Evolutionary conservation across 257 asterid genomes (phyloP).

Genomic region (Rhazya stricta): DNA sequence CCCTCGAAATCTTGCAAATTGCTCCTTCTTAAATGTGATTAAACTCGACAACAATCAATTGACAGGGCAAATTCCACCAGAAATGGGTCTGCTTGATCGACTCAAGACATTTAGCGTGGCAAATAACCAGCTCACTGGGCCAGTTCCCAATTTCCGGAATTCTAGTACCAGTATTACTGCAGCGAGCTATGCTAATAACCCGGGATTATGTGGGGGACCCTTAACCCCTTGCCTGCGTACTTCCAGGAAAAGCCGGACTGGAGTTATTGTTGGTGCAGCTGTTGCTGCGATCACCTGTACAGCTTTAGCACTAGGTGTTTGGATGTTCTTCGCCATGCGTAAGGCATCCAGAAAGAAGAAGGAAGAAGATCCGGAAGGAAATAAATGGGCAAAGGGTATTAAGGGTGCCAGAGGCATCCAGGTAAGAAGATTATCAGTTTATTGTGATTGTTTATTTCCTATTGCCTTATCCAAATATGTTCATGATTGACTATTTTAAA

Average conservation of each 20-base stretch:
- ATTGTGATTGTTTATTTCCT: not conserved
- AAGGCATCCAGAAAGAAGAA: slow-evolving; percentile 33
- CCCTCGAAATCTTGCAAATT: slow-evolving; percentile 49
- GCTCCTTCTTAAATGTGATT: slow-evolving; percentile 47
- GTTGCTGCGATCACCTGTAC: slow-evolving; percentile 38
- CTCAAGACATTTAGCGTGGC: slow-evolving; percentile 32
- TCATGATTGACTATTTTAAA: not conserved
- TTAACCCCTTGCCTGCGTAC: slow-evolving; percentile 30
- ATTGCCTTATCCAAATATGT: not conserved
- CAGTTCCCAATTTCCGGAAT: slow-evolving; percentile 29
- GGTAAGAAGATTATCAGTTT: slow-evolving; percentile 21
- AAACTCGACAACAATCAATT: slow-evolving; percentile 55
- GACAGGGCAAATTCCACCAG: slow-evolving; percentile 32
- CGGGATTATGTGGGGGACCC: slow-evolving; percentile 58
- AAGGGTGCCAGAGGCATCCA: slow-evolving; percentile 43
- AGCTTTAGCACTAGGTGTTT: slow-evolving; percentile 22
- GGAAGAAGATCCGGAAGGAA: slow-evolving; percentile 46
- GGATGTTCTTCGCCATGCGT: slow-evolving; percentile 29
- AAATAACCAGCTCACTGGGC: slow-evolving; percentile 29
- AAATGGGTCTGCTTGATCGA: slow-evolving; percentile 29
- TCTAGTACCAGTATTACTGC: not conserved
- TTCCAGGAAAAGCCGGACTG: slow-evolving; percentile 24
- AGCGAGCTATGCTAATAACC: slow-evolving; percentile 43
- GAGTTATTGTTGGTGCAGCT: slow-evolving; percentile 32
- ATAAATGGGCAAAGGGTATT: slow-evolving; percentile 49